Evolutionary conservation across 805 yeast genomes (phyloP).

Genomic region (Candida morakotiae): DNA sequence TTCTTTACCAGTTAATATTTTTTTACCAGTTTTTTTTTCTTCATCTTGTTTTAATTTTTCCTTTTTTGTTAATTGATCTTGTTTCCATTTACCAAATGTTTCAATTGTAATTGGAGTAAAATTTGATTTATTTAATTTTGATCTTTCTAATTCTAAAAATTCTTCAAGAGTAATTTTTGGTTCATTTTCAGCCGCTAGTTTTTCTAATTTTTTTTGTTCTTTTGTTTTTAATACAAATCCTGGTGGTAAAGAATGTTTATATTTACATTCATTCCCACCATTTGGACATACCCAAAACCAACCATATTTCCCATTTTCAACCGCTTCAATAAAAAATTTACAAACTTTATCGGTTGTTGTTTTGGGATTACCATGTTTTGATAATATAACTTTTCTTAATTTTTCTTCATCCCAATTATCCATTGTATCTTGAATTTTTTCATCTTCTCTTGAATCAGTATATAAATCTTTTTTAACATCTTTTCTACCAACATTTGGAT

Average conservation of each 20-base stretch:
- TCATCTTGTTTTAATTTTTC: conserved; percentile 33
- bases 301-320: conserved; percentile 95
- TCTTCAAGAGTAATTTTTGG: conserved; percentile 95
- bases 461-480: conserved; percentile 88
- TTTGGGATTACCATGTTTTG: conserved; percentile 92
- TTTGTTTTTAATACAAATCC: conserved; percentile 96
- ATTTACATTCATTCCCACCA: conserved; percentile 89
- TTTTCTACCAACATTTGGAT: conserved; percentile 78
- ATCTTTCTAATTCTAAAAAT: conserved; percentile 90
- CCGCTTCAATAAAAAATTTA: conserved; percentile 92
- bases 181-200: conserved; percentile 74
- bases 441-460: conserved; percentile 73
- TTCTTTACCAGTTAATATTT: conserved; percentile 63
- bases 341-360: conserved; percentile 95
- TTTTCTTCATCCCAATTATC: conserved; percentile 97
- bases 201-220: conserved; percentile 89
- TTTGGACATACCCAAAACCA: conserved; percentile 99
- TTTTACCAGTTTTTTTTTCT: conserved; percentile 37
- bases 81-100: conserved; percentile 80
- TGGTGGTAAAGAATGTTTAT: conserved; percentile 92
- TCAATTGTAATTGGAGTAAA: conserved; percentile 86
- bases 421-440: conserved; percentile 82
- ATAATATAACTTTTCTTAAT: conserved; percentile 75
- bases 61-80: conserved; percentile 58
- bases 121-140: conserved; percentile 65